Evolutionary conservation across 164 flowering plant species (phyloP), one percentile per base, ranked within the genome.

Genomic region (Cinnamomum micranthum): DNA sequence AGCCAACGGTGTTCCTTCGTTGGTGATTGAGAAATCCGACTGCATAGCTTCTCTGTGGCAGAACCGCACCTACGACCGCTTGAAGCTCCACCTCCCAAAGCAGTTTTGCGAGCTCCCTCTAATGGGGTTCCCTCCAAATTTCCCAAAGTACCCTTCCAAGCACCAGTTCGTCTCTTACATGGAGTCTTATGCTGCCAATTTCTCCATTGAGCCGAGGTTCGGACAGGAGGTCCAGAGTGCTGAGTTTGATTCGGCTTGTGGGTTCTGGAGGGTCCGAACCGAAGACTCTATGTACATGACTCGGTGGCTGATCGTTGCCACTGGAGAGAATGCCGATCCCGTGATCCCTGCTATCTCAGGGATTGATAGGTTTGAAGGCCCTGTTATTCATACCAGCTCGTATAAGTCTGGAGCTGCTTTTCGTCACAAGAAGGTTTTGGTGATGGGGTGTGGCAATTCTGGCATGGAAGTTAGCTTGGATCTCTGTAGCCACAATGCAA

Each of bases 391-490:
- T 69, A 90, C 98, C 2, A 91, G 93, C 67, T 77, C 10, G 50
- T 96, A 94, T 62, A 96, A 89, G 73, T 85, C 91, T 24, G 98
- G 97, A 27, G 78, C 81, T 3, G 91, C 84, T 41, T 94, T 86
- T 70, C 59, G 52, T 33, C 82, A 83, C 27, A 90, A 86, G 77
- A 89, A 80, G 80, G 98, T 94, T 70, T 75, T 96, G 74, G 95
- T 94, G 4, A 84, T 96, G 41, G 99, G 99, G 0, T 91, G 98
- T 81, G 99, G 99, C 0, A 96, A 96, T 88, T 94, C 99, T 10
- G 98, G 99, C 27, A 96, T 96, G 99, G 98, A 96, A 82, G 97
- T 94, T 5, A 88, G 98, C 77, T 83, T 94, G 71, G 99, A 96
- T 77, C 95, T 96, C 20, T 91, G 91, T 69, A 81, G 86, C 55